Percentiles rank a stretch among this genome's conserved stretches.
These are phyloP conservation scores for Macroventuria anomochaeta DNA, from an alignment of 2,329 filamentous ascomycete genomes.

Conservation along the genomic window DNA sequence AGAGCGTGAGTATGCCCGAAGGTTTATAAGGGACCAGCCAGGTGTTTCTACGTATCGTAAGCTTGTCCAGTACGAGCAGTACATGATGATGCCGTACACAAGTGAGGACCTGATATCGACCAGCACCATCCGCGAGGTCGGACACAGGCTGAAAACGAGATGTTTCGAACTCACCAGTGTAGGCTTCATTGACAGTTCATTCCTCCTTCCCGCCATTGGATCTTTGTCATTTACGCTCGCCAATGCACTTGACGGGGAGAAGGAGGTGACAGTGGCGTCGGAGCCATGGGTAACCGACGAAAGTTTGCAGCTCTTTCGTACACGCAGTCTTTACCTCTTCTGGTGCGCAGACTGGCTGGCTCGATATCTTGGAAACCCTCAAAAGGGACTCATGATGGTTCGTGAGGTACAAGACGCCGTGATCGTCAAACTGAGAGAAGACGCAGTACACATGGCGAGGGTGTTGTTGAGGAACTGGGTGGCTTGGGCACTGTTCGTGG, in stretches of 20 bases:
- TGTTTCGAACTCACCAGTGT: slow-evolving; percentile 6
- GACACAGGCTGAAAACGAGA: neutral
- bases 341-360: slow-evolving; percentile 22
- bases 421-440: neutral
- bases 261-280: neutral
- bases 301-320: slow-evolving; percentile 15
- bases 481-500: slow-evolving; percentile 22
- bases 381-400: slow-evolving; percentile 10
- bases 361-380: slow-evolving; percentile 8
- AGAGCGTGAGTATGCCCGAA: slow-evolving; percentile 8
- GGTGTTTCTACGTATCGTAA: neutral
- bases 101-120: slow-evolving; percentile 2
- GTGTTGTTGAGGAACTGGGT: slow-evolving; percentile 23
- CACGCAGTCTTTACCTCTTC: slow-evolving; percentile 22
- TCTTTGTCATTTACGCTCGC: slow-evolving; percentile 12
- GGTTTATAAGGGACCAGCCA: slow-evolving; percentile 9
- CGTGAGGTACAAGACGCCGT: neutral
- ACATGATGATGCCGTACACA: neutral
- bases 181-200: slow-evolving; percentile 11
- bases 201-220: slow-evolving; percentile 7
- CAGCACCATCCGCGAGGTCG: neutral
- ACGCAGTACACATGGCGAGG: neutral
- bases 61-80: slow-evolving; percentile 7
- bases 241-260: slow-evolving; percentile 11
- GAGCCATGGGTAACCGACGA: slow-evolving; percentile 12